Conservation (phyloP, 2,329 filamentous ascomycete species). For the Aotearoamyces nothofagi region DNA sequence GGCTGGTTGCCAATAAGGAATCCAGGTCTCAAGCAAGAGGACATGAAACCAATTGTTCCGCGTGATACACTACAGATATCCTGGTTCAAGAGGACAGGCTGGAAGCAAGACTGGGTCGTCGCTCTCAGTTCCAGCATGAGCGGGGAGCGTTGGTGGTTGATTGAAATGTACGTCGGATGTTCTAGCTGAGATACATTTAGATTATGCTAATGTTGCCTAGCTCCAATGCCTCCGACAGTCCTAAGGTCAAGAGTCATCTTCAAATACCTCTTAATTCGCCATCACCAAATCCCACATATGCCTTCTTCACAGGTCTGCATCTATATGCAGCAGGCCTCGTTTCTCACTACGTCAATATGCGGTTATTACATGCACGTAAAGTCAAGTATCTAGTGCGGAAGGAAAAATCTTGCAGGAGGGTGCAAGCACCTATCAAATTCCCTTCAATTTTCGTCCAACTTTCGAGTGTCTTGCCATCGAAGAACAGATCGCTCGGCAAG, state of each 20-base stretch:
- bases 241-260: slow-evolving; percentile 11
- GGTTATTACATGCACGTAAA: slow-evolving; percentile 16
- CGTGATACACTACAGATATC: slow-evolving; percentile 46
- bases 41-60: slow-evolving; percentile 41
- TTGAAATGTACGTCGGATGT: slow-evolving; percentile 42
- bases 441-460: slow-evolving; percentile 15
- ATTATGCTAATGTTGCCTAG: slow-evolving; percentile 16
- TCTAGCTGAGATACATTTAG: no score
- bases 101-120: slow-evolving; percentile 58
- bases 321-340: slow-evolving; percentile 22
- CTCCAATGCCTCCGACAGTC: slow-evolving; percentile 6
- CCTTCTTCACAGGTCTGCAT: slow-evolving; percentile 20
- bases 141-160: slow-evolving; percentile 68
- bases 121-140: slow-evolving; percentile 53
- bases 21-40: slow-evolving; percentile 32
- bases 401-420: slow-evolving; percentile 5
- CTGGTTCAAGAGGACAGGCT: slow-evolving; percentile 58
- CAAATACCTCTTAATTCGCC: slow-evolving; percentile 13
- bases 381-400: slow-evolving; percentile 7
- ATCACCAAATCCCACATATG: slow-evolving; percentile 16
- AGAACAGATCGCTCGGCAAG: slow-evolving; percentile 10
- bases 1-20: slow-evolving; percentile 41
- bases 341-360: slow-evolving; percentile 22
- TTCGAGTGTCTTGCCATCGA: slow-evolving; percentile 14
- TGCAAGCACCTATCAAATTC: slow-evolving; percentile 9